Base-by-base conservation (phyloP, 2,329 filamentous ascomycete genomes). In the Aureobasidium namibiae region DNA sequence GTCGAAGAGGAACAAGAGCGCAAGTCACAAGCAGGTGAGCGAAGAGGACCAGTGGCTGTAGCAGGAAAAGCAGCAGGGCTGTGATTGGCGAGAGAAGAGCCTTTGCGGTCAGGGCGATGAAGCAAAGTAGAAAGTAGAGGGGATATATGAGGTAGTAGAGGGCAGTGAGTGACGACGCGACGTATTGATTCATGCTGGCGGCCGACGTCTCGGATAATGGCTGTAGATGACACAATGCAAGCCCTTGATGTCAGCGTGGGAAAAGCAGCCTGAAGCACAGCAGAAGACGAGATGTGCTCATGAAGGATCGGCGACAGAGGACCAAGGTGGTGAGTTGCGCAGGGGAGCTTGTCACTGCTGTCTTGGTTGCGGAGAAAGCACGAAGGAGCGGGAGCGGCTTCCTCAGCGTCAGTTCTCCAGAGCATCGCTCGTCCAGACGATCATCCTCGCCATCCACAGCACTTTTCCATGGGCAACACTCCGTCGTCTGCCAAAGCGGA, bases 11-110 rank as follows among this genome's bases (percentile, higher is more conserved):
- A n/a, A 80, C 70, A 13, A 77, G 65, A 38, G 75, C 61, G 45
- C 78, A 61, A 48, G 70, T 67, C 31, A 78, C 61, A 7, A 78
- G 38, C 42, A 75, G 73, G 10, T 70, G 71, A 11, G 69, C 75
- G 24, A 84, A 67, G 64, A 78, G 70, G 56, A 74, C 71, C 48
- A 82, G 66, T 2, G 82, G 82, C 16, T 82, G 74, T n/a, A 82
- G 68, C 42, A 76, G 61, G 62, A 82, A 73, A 42, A 73, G 69
- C 26, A 78, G 61, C n/a, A 78, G 61, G 34, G 74, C 71, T 64
- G 79, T 73, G 48, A 84, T 70, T 3, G 80, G 79, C 7, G 75
- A 70, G 1, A 76, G 67, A 13, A 80, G 61, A 57, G 75, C 67
- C 24, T 72, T 63, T 33, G 80, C 53, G n/a, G 73, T 65, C 53